Base-by-base conservation (phyloP, 1,284 basidiomycete genomes). In the Ustilago bromivora region DNA sequence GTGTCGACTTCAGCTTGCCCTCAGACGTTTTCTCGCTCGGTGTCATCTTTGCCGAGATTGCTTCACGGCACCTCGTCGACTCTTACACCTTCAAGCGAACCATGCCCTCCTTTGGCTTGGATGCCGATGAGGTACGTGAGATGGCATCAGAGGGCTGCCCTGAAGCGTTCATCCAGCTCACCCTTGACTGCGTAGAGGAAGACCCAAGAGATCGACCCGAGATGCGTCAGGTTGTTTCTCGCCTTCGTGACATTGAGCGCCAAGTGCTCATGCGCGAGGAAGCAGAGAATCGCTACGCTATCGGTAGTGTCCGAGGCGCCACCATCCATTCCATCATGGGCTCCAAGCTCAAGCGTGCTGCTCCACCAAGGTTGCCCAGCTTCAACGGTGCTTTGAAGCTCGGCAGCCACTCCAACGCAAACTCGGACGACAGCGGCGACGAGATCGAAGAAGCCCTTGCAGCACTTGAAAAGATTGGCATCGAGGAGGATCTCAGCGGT, bases 11-110 rank as follows among this genome's bases (percentile, higher is more conserved):
- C 82, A 93, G 94, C 84, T 90, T 98, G 8, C 92, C 94, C 3
- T 96, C 96, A 8, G 96, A 99, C 84, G 91, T 98, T 12, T 98
- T 94, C 87, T 96, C 94, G 7, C 90, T 98, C 23, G 96, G 96
- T 0, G 91, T 99, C 85, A 96, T 99, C 80, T 92, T 97, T 81
- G 93, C 94, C 83, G 96, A 99, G 88, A 94, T 99, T 78, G 89
- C 92, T 1, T 90, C 93, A 0, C 90, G 95, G n/a, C 91, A 89
- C 66, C 89, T 98, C 23, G 95, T 95, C 0, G 94, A 95, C 76
- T 86, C 84, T 91, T 54, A 72, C 51, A 81, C 80, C 6, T 80
- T 79, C 76, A 79, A 67, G 56, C 69, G 79, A 13, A 52, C 61
- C 53, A 77, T 81, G 60, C 75, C 79, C 19, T 52, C 55, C 23